A percentile compares a stretch with the other conserved stretches of the same genome.
These are phyloP conservation scores for Apiospora aurea DNA, from an alignment of 2,329 filamentous ascomycete genomes.

Conservation along the genomic window DNA sequence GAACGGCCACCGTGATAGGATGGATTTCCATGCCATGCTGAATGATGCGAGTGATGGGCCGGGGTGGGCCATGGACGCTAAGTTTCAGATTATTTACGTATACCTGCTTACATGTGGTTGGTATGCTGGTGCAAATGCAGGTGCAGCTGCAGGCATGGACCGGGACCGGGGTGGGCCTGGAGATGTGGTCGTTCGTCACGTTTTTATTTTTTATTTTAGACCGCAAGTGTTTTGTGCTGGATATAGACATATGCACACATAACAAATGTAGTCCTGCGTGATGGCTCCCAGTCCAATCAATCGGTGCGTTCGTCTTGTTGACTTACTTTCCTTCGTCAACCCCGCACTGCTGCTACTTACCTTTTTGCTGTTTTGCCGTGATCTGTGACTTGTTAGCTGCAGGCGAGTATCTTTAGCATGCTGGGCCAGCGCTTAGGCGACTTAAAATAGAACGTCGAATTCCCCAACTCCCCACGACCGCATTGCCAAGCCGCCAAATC, in stretches of 20 bases:
- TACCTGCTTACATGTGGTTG: background rate
- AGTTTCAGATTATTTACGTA: constrained; percentile 18
- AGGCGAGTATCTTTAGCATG: constrained; percentile 15
- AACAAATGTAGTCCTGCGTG: too few species aligned
- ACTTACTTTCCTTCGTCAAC: background rate
- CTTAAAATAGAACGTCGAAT: constrained; percentile 19
- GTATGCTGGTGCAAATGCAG: background rate
- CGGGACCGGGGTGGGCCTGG: background rate
- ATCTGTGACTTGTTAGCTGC: background rate
- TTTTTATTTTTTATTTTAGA: background rate
- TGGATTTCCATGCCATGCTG: constrained; percentile 1
- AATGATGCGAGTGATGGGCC: background rate
- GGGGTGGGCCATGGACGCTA: constrained; percentile 1
- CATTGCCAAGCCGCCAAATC: background rate
- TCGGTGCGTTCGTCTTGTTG: background rate
- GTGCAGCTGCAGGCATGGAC: background rate
- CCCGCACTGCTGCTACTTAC: background rate
- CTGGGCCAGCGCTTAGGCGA: constrained; percentile 14
- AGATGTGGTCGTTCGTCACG: background rate
- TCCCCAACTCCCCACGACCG: background rate
- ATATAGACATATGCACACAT: too few species aligned
- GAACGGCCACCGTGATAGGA: constrained; percentile 15
- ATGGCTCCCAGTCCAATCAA: too few species aligned
- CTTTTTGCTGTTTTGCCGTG: too few species aligned
- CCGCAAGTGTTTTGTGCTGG: background rate